A percentile compares a stretch with the other conserved stretches of the same genome.
These are phyloP conservation scores for Mucor lusitanicus DNA, from an alignment of 371 early-diverging fungal genomes.

Conservation along the genomic window DNA sequence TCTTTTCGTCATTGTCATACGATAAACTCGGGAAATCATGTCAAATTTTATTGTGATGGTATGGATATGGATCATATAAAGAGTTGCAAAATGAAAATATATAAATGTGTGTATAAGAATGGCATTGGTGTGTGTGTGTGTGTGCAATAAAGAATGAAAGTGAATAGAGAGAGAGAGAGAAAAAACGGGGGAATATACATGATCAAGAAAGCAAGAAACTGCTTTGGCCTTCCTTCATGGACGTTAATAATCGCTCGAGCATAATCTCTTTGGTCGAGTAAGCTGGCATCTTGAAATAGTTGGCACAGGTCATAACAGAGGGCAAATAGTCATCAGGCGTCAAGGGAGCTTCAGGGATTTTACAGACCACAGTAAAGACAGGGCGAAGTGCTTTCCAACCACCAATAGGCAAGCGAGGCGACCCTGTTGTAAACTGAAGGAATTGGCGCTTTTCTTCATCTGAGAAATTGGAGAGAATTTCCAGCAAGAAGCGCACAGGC, in stretches of 20 bases:
- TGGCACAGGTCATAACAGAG: constrained; percentile 96
- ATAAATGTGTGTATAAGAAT: no score
- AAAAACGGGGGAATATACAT: not conserved
- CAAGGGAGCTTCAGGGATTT: constrained; percentile 64
- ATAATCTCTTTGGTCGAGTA: constrained; percentile 77
- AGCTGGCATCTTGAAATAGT: constrained; percentile 92
- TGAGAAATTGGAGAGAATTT: constrained; percentile 68
- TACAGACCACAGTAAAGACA: constrained; percentile 86
- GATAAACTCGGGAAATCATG: no score
- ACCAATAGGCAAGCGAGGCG: constrained; percentile 89
- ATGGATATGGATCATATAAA: no score
- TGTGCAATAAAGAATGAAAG: not conserved
- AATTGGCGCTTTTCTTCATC: constrained; percentile 74
- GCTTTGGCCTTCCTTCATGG: constrained; percentile 87
- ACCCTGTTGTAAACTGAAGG: constrained; percentile 89
- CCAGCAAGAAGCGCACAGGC: constrained; percentile 64
- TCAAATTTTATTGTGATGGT: no score
- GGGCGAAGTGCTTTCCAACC: constrained; percentile 84
- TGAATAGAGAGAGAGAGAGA: not conserved
- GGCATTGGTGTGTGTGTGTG: not conserved
- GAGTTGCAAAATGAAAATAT: no score
- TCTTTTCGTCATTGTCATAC: no score
- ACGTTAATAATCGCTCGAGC: constrained; percentile 63
- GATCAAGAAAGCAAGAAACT: constrained; percentile 78
- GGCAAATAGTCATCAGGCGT: constrained; percentile 86